phyloP scores from a whole-genome alignment of 306 rosid species.

The Acacia confusa region DNA sequence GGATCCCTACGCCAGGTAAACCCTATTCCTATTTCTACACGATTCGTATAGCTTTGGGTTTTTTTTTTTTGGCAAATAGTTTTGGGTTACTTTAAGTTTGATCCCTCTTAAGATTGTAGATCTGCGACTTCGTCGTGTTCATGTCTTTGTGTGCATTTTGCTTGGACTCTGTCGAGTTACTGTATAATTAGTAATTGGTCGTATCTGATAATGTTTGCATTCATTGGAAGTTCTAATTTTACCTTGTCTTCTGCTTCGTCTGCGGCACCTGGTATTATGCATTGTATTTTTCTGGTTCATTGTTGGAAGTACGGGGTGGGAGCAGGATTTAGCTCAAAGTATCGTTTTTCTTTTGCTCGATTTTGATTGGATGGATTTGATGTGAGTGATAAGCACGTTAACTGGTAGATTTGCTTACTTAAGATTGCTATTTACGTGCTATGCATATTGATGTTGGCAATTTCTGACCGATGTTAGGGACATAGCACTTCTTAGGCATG shows the following conservation, averaged over 20 bases:
- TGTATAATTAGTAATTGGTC: not conserved
- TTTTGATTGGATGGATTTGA: not conserved
- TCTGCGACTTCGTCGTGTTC: conserved; percentile 42
- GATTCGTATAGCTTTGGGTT: conserved; percentile 6
- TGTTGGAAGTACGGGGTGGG: not conserved
- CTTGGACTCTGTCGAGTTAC: not conserved
- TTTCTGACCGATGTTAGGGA: not conserved
- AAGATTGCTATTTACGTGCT: not conserved
- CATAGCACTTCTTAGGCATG: not conserved
- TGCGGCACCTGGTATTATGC: not conserved
- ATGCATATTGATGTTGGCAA: not conserved
- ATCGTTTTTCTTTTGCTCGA: not conserved
- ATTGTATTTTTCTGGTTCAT: not conserved
- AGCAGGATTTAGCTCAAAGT: not conserved
- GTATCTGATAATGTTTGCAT: not conserved
- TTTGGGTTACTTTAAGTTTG: not conserved
- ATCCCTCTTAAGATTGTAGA: conserved; percentile 32
- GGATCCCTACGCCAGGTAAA: conserved; percentile 39
- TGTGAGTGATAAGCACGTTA: not conserved
- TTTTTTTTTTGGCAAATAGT: not conserved
- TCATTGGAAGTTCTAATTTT: not conserved
- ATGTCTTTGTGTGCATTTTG: conserved; percentile 24
- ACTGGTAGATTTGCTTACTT: not conserved
- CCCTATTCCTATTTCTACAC: not conserved
- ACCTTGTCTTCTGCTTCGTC: not conserved